These are phyloP conservation scores for Boletus rubescentipes DNA, from an alignment of 768 basidiomycete species.

Conservation along the genomic window DNA sequence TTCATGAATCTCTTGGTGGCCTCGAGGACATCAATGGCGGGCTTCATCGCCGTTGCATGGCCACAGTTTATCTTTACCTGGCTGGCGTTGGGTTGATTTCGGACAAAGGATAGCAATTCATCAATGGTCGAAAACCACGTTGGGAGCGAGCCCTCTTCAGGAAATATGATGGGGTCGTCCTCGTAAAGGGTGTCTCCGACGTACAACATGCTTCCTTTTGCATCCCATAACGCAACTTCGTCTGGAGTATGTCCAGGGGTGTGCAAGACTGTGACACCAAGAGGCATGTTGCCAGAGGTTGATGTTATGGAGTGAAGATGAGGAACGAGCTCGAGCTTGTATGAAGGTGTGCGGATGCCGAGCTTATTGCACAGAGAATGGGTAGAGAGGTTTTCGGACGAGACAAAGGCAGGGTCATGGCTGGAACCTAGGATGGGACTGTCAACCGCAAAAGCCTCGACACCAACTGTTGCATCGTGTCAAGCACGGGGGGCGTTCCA, in stretches of 20 bases:
- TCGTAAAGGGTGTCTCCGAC: conserved; percentile 61
- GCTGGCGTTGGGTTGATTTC: conserved; percentile 19
- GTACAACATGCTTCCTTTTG: conserved; percentile 49
- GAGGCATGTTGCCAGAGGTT: conserved; percentile 15
- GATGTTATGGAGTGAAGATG: conserved; percentile 37
- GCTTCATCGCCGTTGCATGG: conserved; percentile 44
- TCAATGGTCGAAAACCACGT: conserved; percentile 49
- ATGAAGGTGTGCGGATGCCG: conserved; percentile 43
- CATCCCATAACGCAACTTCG: conserved; percentile 54
- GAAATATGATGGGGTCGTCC: conserved; percentile 53
- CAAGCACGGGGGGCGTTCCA: background rate
- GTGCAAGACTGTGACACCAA: conserved; percentile 47
- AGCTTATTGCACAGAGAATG: conserved; percentile 47
- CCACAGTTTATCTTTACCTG: conserved; percentile 48
- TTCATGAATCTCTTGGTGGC: conserved; percentile 45
- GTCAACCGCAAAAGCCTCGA: conserved; percentile 50
- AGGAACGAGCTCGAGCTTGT: conserved; percentile 45
- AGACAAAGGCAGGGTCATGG: conserved; percentile 46
- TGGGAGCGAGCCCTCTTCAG: conserved; percentile 51
- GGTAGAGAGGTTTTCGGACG: conserved; percentile 38
- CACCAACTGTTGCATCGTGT: conserved; percentile 38
- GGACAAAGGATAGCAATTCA: conserved; percentile 42
- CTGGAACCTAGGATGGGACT: conserved; percentile 49
- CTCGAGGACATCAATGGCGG: conserved; percentile 46
- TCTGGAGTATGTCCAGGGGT: conserved; percentile 62